Percentiles rank a stretch among this genome's conserved stretches.
phyloP scores from a whole-genome alignment of 2,329 filamentous ascomycete genomes.

The Myriosclerotinia scirpicola region DNA sequence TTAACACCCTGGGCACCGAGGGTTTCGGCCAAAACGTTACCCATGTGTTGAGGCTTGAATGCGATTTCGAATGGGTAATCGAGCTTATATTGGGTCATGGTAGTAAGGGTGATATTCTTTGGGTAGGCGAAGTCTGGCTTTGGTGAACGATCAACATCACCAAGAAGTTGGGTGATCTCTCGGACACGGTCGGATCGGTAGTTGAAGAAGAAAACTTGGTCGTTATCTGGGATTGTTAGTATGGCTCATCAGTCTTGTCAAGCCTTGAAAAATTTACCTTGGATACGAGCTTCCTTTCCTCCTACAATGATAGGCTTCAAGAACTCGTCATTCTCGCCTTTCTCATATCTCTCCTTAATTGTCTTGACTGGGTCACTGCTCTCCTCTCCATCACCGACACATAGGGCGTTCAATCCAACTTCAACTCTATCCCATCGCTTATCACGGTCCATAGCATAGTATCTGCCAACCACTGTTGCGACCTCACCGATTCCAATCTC shows the following conservation, averaged over 20 bases:
- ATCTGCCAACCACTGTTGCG: conserved; percentile 89
- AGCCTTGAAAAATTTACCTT: conserved; percentile 55
- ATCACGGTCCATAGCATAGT: conserved; percentile 99
- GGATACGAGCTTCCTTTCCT: conserved; percentile 79
- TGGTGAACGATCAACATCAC: conserved; percentile 87
- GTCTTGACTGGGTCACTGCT: conserved; percentile 81
- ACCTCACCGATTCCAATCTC: conserved; percentile 86
- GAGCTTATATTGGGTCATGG: conserved; percentile 98
- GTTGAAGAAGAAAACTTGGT: conserved; percentile 99
- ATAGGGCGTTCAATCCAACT: conserved; percentile 78
- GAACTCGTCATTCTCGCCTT: conserved; percentile 94
- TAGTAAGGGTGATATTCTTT: conserved; percentile 81
- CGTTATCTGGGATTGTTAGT: conserved; percentile 60
- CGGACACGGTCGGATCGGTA: conserved; percentile 97
- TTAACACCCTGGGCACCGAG: conserved; percentile 83
- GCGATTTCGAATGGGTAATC: conserved; percentile 91
- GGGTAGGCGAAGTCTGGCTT: conserved; percentile 91
- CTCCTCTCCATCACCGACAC: conserved; percentile 83
- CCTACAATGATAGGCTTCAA: conserved; percentile 95
- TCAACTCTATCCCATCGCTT: conserved; percentile 98
- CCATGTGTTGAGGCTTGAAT: conserved; percentile 94
- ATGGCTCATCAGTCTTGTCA: not conserved
- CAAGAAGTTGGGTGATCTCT: conserved; percentile 92
- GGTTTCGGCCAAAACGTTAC: conserved; percentile 97
- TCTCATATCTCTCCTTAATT: conserved; percentile 83